Conservation (phyloP, 305 asterid species). For the Stenogyne calaminthoides region DNA sequence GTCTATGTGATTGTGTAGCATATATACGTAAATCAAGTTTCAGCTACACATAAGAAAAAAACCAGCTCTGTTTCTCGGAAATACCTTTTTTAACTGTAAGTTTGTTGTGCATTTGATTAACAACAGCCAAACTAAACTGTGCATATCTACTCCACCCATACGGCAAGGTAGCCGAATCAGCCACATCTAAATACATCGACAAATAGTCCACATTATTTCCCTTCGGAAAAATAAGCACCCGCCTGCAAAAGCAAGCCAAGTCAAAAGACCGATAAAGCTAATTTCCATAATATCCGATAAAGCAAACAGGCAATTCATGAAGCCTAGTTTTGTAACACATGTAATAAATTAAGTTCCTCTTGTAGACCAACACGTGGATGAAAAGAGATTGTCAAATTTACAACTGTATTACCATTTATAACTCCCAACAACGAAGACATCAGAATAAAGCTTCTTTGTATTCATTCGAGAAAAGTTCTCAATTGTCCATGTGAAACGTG, state of each 20-base stretch:
- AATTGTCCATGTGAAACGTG: slow-evolving; percentile 84
- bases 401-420: slow-evolving; percentile 69
- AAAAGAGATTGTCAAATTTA: slow-evolving; percentile 19
- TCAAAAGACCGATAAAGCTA: slow-evolving; percentile 22
- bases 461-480: slow-evolving; percentile 77
- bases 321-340: slow-evolving; percentile 13
- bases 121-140: slow-evolving; percentile 85
- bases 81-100: slow-evolving; percentile 71
- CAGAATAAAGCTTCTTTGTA: slow-evolving; percentile 81
- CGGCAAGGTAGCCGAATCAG: slow-evolving; percentile 71
- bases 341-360: slow-evolving; percentile 6
- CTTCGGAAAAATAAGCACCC: slow-evolving; percentile 83
- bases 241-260: slow-evolving; percentile 54
- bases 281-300: slow-evolving; percentile 1
- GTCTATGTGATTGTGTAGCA: background rate
- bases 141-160: slow-evolving; percentile 94
- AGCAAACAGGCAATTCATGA: slow-evolving; percentile 20
- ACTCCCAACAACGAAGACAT: slow-evolving; percentile 74
- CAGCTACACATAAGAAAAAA: slow-evolving; percentile 13
- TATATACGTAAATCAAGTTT: slow-evolving; percentile 10
- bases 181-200: slow-evolving; percentile 85
- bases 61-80: slow-evolving; percentile 5
- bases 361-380: background rate
- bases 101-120: slow-evolving; percentile 68
- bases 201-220: slow-evolving; percentile 84